These are phyloP conservation scores for Zea mays DNA, from an alignment of 176 grass and related monocot genomes.

Conservation along the genomic window DNA sequence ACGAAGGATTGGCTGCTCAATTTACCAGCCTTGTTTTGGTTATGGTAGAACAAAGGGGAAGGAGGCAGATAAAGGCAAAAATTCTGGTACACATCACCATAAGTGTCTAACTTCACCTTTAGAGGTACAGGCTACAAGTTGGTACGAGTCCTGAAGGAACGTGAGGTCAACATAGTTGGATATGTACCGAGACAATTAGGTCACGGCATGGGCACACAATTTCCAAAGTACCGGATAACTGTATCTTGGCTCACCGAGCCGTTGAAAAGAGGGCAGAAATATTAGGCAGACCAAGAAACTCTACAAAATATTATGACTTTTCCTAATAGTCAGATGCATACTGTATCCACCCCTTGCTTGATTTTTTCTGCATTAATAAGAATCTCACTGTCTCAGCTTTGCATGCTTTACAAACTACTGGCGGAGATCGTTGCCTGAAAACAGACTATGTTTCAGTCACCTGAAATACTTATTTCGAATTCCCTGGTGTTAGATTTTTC, in stretches of 20 bases:
- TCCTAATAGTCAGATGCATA: no score
- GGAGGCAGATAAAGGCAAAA: not conserved
- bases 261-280: slow-evolving; percentile 38
- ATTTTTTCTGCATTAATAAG: no score
- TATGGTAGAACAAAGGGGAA: not conserved
- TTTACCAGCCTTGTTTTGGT: slow-evolving; percentile 22
- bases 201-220: slow-evolving; percentile 33
- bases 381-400: no score
- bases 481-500: slow-evolving; percentile 38
- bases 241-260: slow-evolving; percentile 32
- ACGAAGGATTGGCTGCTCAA: not conserved
- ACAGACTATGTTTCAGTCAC: no score
- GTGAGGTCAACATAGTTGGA: slow-evolving; percentile 42
- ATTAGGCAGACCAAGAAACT: slow-evolving; percentile 46
- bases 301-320: not conserved
- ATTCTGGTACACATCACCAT: slow-evolving; percentile 26
- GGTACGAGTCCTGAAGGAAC: slow-evolving; percentile 32
- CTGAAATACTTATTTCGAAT: slow-evolving; percentile 1
- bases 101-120: slow-evolving; percentile 18
- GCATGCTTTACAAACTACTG: no score
- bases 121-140: slow-evolving; percentile 17
- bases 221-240: slow-evolving; percentile 30
- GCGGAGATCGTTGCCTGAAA: no score
- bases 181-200: slow-evolving; percentile 29
- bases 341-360: no score